Evolutionary conservation across 2,329 filamentous ascomycete species (phyloP), one percentile per base, ranked within the genome.

Genomic region (Talaromyces rugulosus): DNA sequence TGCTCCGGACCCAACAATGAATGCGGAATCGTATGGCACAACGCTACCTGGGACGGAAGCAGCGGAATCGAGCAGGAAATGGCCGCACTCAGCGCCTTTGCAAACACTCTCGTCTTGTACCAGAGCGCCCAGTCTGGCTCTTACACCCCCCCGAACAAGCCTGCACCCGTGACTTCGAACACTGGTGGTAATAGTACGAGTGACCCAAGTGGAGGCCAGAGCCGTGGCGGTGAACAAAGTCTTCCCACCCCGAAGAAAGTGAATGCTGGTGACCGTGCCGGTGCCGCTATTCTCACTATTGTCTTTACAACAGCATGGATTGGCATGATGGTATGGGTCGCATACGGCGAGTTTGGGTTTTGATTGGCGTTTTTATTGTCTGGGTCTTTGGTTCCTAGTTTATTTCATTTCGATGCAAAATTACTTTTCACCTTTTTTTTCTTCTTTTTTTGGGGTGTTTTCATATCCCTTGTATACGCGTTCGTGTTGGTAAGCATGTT

Each of bases 171-270:
- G 51, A 81, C 78, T 1, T 72, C 79, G 28, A 68, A 75, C 5
- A 85, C 76, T 1, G 88, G 88, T 57, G 88, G 88, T 28, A 89
- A 80, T 4, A 85, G 83, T 66, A 72, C 76, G 58, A 81, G 78
- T 31, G 72, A 82, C 63, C 76, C 79, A 6, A 73, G 66, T 58
- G 79, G 79, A 7, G 79, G 79, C 11, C 71, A 69, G 9, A 71
- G 73, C 27, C 42, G 50, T 1, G 36, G 64, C 16, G 40, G 56
- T 14, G 51, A 62, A 16, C 66, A 66, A 31, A 54, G 70, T 4
- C 64, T 66, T 4, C 66, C 65, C 28, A 16, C 59, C 11, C 47
- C 54, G 11, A 58, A 60, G 40, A 28, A 31, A n/a, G 62, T 64
- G 27, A 65, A 55, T 2, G 51, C 64, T 54, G 61, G 47, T n/a